Evolutionary conservation across 2,329 filamentous ascomycete genomes (phyloP), one percentile per base, ranked within the genome.

Genomic region (Aspergillus neoniger): DNA sequence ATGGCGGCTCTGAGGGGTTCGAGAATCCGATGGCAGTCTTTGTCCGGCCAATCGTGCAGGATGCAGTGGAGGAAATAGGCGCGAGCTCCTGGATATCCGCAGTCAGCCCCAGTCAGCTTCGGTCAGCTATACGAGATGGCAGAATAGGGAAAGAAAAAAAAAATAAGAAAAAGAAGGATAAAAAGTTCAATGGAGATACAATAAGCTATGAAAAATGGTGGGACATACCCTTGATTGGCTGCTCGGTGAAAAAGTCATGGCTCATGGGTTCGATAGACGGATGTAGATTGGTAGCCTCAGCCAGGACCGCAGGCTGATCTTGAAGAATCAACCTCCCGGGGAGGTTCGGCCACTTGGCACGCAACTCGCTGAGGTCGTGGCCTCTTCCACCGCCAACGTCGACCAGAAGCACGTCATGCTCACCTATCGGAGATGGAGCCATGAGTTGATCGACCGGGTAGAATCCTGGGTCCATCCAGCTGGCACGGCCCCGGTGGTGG

Each of bases 311-410:
- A 0, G 76, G 74, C 8, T 80, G 71, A 60, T 85, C 83, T 63
- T 85, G 81, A 0, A 85, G 69, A 1, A 85, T 68, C 2, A 84
- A 67, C 5, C 74, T 71, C 2, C 82, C 81, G 0, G 77, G 75
- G 12, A 43, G 17, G 9, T 17, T 21, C 5, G 41, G 41, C 41
- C 41, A 43, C 17, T 43, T 43, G 41, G 41, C 21, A 1, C 41
- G 9, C 10, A 43, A 6, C 5, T 43, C 41, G 8, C 10, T 43
- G 6, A 43, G 9, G 9, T 81, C 75, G 61, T 81, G 76, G 4
- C 80, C 79, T 0, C 72, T 54, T 17, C 74, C 70, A 10, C 79
- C 80, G 6, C 78, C 80, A 1, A 82, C 68, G 62, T 82, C 80
- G 0, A 82, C 78, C 19, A 76, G 62, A 1, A 72, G 58, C 7